phyloP scores from a whole-genome alignment of 441 rosid genomes.

The Populus hybrid region DNA sequence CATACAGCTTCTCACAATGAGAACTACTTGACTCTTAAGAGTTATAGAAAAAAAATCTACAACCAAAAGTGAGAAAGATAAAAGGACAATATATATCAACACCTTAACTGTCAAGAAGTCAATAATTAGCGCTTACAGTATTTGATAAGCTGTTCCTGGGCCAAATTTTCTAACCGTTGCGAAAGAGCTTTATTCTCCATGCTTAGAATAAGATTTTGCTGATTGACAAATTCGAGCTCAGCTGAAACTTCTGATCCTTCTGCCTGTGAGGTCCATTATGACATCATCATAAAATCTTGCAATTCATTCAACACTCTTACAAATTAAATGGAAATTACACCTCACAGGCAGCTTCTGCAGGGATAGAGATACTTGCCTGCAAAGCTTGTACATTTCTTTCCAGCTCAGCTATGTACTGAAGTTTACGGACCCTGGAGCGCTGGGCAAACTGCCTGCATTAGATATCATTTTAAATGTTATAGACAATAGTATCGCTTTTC shows the following conservation, averaged over 20 bases:
- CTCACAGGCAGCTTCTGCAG: no score
- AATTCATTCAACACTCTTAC: slow-evolving; percentile 9
- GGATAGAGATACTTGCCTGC: no score
- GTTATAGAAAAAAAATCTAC: no score
- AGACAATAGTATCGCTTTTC: no score
- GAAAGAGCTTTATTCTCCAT: slow-evolving; percentile 98
- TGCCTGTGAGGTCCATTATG: slow-evolving; percentile 40
- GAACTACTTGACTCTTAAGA: no score
- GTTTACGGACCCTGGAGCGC: no score
- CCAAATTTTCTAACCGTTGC: slow-evolving; percentile 80
- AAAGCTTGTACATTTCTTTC: no score
- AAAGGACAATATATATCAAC: neutral
- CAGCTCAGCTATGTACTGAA: no score
- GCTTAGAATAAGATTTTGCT: slow-evolving; percentile 80
- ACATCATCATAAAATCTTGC: neutral
- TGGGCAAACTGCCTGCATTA: no score
- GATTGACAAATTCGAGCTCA: slow-evolving; percentile 94
- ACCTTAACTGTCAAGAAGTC: slow-evolving; percentile 8
- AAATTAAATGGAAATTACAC: slow-evolving; percentile 7
- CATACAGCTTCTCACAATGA: neutral
- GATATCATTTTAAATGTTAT: no score
- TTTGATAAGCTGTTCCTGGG: slow-evolving; percentile 90
- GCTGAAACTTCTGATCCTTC: slow-evolving; percentile 95
- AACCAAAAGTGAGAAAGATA: no score
- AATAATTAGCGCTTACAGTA: slow-evolving; percentile 48